phyloP scores from a whole-genome alignment of 2,329 filamentous ascomycete genomes.

The Pleochaeta shiraiana region DNA sequence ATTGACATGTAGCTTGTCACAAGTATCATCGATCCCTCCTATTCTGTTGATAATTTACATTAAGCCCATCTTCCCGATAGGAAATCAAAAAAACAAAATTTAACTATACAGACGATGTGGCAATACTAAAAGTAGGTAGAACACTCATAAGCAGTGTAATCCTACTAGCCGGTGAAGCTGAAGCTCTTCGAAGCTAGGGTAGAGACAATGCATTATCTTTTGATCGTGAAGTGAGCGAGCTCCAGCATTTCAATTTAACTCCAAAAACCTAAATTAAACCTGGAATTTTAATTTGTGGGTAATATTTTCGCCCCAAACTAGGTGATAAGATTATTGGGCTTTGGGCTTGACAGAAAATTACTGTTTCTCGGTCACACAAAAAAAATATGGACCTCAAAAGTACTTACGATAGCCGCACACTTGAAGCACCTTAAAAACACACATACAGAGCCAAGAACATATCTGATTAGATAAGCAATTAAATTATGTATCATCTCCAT shows the following conservation, averaged over 20 bases:
- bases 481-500: background rate
- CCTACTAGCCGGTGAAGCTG: no score
- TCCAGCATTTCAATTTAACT: background rate
- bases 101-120: no score
- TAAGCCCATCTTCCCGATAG: background rate
- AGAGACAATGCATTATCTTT: no score
- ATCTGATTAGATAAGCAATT: background rate
- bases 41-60: background rate
- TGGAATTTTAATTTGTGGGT: background rate
- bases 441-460: background rate
- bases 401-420: background rate
- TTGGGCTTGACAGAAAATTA: background rate
- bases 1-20: background rate
- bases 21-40: background rate
- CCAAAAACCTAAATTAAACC: background rate
- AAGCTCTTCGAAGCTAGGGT: no score
- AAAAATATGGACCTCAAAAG: no score
- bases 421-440: background rate
- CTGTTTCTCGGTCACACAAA: no score
- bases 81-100: no score
- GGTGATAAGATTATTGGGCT: background rate
- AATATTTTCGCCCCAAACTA: background rate
- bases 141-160: no score
- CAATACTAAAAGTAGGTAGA: no score
- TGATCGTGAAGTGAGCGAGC: background rate